phyloP scores from a whole-genome alignment of 2,329 filamentous ascomycete genomes.

The Calycina herbarum region DNA sequence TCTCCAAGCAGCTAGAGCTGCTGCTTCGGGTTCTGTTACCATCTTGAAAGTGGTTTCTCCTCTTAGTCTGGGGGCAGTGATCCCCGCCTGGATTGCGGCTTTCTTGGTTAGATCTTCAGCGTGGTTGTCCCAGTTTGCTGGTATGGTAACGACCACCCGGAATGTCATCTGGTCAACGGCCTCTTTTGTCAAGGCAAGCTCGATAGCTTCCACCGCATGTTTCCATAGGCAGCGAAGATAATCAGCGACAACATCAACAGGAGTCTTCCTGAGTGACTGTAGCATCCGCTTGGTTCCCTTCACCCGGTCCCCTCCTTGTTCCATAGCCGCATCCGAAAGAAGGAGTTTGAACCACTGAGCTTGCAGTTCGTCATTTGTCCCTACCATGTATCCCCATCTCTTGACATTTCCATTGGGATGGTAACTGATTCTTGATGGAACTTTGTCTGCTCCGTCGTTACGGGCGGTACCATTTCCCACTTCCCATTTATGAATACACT shows the following conservation, averaged over 20 bases:
- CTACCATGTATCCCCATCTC: conserved; percentile 16
- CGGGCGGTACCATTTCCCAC: not conserved
- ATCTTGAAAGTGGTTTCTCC: conserved; percentile 9
- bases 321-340: conserved; percentile 6
- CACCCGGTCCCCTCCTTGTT: not conserved
- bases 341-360: conserved; percentile 16
- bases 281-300: conserved; percentile 1
- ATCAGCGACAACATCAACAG: conserved; percentile 19
- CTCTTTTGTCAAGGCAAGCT: conserved; percentile 2
- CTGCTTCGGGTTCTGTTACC: conserved; percentile 16
- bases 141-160: conserved; percentile 15
- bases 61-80: not conserved
- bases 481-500: conserved; percentile 8
- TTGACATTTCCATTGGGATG: conserved; percentile 5
- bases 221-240: conserved; percentile 15
- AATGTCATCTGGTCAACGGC: conserved; percentile 11
- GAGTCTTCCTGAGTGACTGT: conserved; percentile 6
- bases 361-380: not conserved
- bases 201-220: conserved; percentile 11
- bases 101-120: conserved; percentile 48
- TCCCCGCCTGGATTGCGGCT: conserved; percentile 46
- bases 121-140: conserved; percentile 16
- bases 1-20: conserved; percentile 14
- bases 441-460: conserved; percentile 13
- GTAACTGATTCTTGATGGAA: conserved; percentile 14